Evolutionary conservation across 352 stramenopile species (phyloP).

Genomic region (Pythium phragmiticola): DNA sequence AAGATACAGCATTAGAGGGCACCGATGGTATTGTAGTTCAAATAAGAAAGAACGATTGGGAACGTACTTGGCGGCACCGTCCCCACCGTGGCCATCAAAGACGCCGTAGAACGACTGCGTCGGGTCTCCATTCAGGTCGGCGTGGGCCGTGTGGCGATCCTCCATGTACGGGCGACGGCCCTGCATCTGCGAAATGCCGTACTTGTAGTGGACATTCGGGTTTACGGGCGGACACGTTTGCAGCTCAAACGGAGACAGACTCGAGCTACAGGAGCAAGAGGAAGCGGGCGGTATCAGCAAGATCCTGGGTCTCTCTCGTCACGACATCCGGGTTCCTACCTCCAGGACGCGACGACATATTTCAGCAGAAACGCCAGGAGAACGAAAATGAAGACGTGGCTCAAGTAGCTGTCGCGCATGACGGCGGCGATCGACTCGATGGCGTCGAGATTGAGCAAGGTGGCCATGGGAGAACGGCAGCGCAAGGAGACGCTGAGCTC

Average conservation of each 20-base stretch:
- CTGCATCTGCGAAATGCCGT: constrained; percentile 83
- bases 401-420: constrained; percentile 65
- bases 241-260: constrained; percentile 61
- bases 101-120: constrained; percentile 90
- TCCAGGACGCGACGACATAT: constrained; percentile 61
- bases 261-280: constrained; percentile 26
- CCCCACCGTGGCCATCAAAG: constrained; percentile 93
- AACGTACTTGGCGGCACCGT: constrained; percentile 85
- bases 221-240: constrained; percentile 77
- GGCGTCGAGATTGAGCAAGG: constrained; percentile 59
- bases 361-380: constrained; percentile 55
- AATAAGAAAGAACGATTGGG: neutral
- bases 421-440: constrained; percentile 61
- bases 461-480: constrained; percentile 35
- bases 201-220: constrained; percentile 72
- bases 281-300: neutral
- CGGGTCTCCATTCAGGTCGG: constrained; percentile 75
- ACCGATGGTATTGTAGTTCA: neutral
- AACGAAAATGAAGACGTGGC: constrained; percentile 59
- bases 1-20: neutral
- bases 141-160: constrained; percentile 79
- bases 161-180: constrained; percentile 90
- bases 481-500: too few species aligned
- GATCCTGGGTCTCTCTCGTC: neutral
- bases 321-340: constrained; percentile 15